Percentiles rank a stretch among this genome's conserved stretches.
Conservation (phyloP, 768 basidiomycete genomes). For the Cyclocybe aegerita region DNA sequence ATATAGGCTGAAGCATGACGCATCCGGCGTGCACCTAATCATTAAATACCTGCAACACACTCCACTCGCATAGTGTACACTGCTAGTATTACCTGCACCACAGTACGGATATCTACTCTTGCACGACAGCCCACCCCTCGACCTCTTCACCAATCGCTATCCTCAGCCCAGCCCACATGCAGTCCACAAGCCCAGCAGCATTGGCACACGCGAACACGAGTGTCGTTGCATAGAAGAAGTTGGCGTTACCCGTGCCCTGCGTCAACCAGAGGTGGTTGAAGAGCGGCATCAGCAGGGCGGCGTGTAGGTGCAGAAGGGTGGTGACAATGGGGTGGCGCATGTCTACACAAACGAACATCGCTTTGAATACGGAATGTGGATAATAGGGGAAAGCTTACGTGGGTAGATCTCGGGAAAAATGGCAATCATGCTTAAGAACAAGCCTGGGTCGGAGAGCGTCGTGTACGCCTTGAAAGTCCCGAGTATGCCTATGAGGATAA, state of each 20-base stretch:
- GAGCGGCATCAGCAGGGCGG: constrained; percentile 82
- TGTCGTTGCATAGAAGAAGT: constrained; percentile 97
- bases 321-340: constrained; percentile 86
- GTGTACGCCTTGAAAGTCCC: constrained; percentile 92
- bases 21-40: neutral
- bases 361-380: neutral
- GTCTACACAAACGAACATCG: constrained; percentile 44
- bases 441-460: constrained; percentile 82
- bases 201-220: constrained; percentile 90
- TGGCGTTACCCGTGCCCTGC: constrained; percentile 93
- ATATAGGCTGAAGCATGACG: neutral
- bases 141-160: constrained; percentile 61
- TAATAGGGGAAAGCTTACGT: constrained; percentile 49
- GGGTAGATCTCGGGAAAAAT: constrained; percentile 84
- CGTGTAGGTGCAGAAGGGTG: constrained; percentile 77
- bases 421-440: constrained; percentile 79
- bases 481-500: constrained; percentile 73
- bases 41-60: no score
- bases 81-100: neutral
- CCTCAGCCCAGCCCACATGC: constrained; percentile 79
- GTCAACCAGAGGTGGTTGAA: constrained; percentile 91
- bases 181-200: constrained; percentile 81
- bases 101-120: constrained; percentile 41
- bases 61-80: neutral
- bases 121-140: constrained; percentile 56